Base-by-base conservation (phyloP, 2,329 filamentous ascomycete genomes). In the Aspergillus hortae region DNA sequence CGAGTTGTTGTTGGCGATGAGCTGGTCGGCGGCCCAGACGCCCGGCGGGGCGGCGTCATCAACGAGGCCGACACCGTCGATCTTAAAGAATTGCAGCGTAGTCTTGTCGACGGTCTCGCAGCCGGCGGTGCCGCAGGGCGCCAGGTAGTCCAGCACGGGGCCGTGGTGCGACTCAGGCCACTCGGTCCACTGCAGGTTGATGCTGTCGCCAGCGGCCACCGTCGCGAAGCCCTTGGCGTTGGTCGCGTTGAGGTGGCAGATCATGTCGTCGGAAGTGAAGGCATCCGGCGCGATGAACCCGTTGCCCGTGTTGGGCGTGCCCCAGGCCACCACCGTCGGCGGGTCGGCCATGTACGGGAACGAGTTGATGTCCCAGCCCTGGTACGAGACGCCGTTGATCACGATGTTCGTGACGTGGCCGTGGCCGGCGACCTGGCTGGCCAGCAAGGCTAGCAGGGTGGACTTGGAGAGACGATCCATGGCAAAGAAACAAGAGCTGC, bases 321-420 rank as follows among this genome's bases (percentile, higher is more conserved):
- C 44, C 44, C 44, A 46, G 30, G 43, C 44, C 14, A 21, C 44
- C 7, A 46, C 44, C 17, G 27, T 27, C 2, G 44, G 44, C 19
- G 44, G 44, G 2, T 46, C 30, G 44, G 21, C 44, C 44, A 46
- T 46, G 30, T 46, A 46, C 9, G 44, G 44, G 44, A 46, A 46
- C n/a, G 44, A 46, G 44, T 46, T 46, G 44, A 46, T 46, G 30
- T 46, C 30, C 44, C 44, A 46, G 30, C 44, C 44, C 10, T 46
- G 19, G 30, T 15, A 46, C n/a, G 44, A 46, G 30, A 46, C 15
- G 15, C 30, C 44, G 30, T 46, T 46, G 44, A 35, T 46, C 15
- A 46, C 44, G 30, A 46, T 36, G 44, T 46, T 46, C 4, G 44
- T 46, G 44, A 46, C 44, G 17, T 46, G 44, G 7, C 44, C 44